Conservation (phyloP, 2,329 filamentous ascomycete genomes). For the Aureobasidium melanogenum region DNA sequence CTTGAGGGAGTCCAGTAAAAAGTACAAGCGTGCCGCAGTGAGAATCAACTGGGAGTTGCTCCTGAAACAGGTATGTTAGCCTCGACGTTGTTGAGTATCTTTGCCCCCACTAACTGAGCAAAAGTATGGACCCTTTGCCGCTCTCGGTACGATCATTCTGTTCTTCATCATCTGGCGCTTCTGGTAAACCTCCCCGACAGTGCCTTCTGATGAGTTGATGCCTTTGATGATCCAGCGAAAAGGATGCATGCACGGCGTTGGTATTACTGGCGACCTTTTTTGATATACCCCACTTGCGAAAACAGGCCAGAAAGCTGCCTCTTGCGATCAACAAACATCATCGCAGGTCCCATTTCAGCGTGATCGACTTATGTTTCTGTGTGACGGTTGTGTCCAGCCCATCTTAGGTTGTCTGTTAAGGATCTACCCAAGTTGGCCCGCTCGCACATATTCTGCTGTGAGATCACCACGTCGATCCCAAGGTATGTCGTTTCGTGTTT, state of each 20-base stretch:
- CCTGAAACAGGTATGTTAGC: conserved; percentile 62
- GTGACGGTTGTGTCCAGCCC: not conserved
- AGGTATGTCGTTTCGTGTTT: not conserved
- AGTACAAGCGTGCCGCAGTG: conserved; percentile 86
- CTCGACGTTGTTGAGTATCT: not conserved
- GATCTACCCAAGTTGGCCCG: not conserved
- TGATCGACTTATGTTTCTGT: not conserved
- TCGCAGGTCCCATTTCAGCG: not conserved
- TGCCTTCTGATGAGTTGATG: conserved; percentile 1
- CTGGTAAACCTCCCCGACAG: conserved; percentile 46
- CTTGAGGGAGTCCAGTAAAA: conserved; percentile 84
- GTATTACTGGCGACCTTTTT: not conserved
- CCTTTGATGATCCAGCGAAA: conserved; percentile 5
- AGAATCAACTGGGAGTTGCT: conserved; percentile 97
- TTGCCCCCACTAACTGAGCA: not conserved
- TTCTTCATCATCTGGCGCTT: conserved; percentile 90
- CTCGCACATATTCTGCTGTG: not conserved
- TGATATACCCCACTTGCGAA: conserved; percentile 9
- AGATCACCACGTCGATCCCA: not conserved
- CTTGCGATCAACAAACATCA: not conserved
- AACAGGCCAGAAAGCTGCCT: not conserved
- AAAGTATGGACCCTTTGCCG: conserved; percentile 80
- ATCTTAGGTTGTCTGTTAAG: not conserved
- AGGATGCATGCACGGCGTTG: not conserved
- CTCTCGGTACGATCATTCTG: conserved; percentile 70